A percentile compares a stretch with the other conserved stretches of the same genome.
These are phyloP conservation scores for Tilletia horrida DNA, from an alignment of 1,284 basidiomycete species.

Conservation along the genomic window DNA sequence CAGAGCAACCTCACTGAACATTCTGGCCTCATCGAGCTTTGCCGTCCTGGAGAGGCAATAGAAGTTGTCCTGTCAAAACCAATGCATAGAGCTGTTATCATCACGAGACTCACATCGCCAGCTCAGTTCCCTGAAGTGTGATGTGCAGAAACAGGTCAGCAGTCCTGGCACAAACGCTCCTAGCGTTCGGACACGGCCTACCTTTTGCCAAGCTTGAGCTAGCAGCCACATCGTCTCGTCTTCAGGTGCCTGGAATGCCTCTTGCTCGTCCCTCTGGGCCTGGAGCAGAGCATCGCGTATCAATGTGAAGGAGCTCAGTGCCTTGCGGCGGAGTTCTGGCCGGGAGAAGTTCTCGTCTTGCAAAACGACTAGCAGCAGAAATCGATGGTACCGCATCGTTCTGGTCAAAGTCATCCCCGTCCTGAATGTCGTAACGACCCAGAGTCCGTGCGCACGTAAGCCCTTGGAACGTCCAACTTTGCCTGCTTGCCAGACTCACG, in stretches of 20 bases:
- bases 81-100: not conserved
- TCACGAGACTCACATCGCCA: not conserved
- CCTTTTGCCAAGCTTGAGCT: slow-evolving; percentile 12
- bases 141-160: not conserved
- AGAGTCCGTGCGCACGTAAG: not conserved
- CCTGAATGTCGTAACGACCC: not conserved
- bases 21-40: not conserved
- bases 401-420: not conserved
- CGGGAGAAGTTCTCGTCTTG: not conserved
- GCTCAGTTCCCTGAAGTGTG: not conserved
- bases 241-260: not conserved
- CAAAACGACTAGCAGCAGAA: not conserved
- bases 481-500: not conserved
- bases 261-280: not conserved
- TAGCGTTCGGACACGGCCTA: not conserved
- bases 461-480: too few species aligned
- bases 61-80: not conserved
- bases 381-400: slow-evolving; percentile 10
- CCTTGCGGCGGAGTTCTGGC: not conserved
- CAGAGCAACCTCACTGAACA: slow-evolving; percentile 2
- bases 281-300: not conserved
- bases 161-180: not conserved
- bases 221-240: slow-evolving; percentile 8
- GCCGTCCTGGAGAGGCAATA: not conserved
- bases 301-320: not conserved